Percentiles rank a stretch among this genome's conserved stretches.
These are phyloP conservation scores for Fusarium camptoceras DNA, from an alignment of 2,329 filamentous ascomycete species.

Conservation along the genomic window DNA sequence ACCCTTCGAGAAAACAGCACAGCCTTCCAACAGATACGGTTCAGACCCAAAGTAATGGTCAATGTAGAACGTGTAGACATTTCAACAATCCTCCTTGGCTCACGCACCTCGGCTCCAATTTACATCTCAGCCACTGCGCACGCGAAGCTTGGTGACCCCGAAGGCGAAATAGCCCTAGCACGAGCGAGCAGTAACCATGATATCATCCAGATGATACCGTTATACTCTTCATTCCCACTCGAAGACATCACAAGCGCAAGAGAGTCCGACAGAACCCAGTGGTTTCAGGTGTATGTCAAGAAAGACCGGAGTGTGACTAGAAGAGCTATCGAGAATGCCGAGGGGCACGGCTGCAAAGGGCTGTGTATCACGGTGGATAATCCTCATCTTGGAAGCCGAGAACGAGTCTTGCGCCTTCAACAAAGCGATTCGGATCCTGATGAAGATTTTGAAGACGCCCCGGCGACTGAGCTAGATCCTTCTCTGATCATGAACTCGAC, in stretches of 20 bases:
- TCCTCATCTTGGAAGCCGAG: constrained; percentile 23
- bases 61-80: constrained; percentile 24
- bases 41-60: constrained; percentile 21
- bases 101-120: constrained; percentile 3
- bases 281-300: constrained; percentile 31
- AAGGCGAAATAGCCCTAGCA: constrained; percentile 15
- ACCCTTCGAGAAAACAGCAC: constrained; percentile 16
- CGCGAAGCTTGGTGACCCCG: constrained; percentile 20
- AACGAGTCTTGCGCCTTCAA: constrained; percentile 11
- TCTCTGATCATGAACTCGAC: constrained; percentile 67
- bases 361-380: constrained; percentile 33
- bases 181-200: constrained; percentile 17
- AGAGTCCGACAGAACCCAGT: neutral
- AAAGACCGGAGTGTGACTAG: constrained; percentile 10
- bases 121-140: constrained; percentile 27
- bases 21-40: constrained; percentile 7
- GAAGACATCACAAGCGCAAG: neutral
- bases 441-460: constrained; percentile 13
- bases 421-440: neutral
- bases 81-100: constrained; percentile 15
- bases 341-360: constrained; percentile 14
- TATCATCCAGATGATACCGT: constrained; percentile 27
- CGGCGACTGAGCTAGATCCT: constrained; percentile 27
- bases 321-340: constrained; percentile 16
- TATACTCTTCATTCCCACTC: constrained; percentile 19